phyloP scores from a whole-genome alignment of 371 early-diverging fungal species.

The Mortierella sp. region DNA sequence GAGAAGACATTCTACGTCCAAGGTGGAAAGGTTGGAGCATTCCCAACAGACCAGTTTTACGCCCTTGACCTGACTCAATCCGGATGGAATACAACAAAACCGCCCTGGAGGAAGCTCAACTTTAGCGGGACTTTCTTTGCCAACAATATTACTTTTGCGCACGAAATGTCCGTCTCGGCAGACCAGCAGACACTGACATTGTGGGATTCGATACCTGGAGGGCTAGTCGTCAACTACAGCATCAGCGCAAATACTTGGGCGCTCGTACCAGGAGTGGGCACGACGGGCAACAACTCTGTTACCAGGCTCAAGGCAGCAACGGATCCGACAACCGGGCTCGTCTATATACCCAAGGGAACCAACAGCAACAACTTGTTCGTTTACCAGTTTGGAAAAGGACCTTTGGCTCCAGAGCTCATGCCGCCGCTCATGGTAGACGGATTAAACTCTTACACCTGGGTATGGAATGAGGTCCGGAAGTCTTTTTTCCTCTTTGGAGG shows the following conservation, averaged over 20 bases:
- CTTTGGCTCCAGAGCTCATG: not conserved
- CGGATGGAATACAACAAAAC: not conserved
- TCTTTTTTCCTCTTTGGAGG: not conserved
- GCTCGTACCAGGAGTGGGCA: no score
- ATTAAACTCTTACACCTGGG: not conserved
- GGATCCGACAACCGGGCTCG: not conserved
- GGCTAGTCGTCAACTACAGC: not conserved
- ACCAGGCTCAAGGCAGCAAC: not conserved
- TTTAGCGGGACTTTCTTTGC: not conserved
- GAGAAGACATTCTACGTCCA: constrained; percentile 4
- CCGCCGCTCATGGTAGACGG: no score
- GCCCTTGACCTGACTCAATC: not conserved
- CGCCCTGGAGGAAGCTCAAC: not conserved
- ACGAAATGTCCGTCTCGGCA: constrained; percentile 1
- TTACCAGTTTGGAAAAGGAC: not conserved
- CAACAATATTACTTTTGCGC: not conserved
- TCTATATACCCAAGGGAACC: constrained; percentile 1
- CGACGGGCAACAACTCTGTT: not conserved
- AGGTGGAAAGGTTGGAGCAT: not conserved
- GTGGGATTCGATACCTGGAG: no score
- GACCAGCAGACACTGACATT: not conserved
- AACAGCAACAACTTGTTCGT: not conserved
- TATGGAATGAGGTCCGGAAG: not conserved
- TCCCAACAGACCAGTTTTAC: not conserved
- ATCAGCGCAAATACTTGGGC: not conserved